Evolutionary conservation across 768 basidiomycete species (phyloP).

Genomic region (Boletus rubropictus): DNA sequence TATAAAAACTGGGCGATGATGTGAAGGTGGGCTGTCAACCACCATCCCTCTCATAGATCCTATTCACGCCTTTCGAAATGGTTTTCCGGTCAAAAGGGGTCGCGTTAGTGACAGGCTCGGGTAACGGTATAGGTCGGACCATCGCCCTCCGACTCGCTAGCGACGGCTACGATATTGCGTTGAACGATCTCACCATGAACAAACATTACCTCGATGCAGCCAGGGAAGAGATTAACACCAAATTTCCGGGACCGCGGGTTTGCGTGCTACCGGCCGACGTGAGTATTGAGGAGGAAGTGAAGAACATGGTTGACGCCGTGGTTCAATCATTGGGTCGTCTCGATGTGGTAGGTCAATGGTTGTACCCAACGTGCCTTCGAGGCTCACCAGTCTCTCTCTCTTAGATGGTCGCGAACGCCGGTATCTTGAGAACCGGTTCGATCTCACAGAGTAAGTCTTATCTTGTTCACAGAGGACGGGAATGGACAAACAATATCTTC

Average conservation of each 20-base stretch:
- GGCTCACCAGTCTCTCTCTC: not conserved
- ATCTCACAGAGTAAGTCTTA: slow-evolving; percentile 7
- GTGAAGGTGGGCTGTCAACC: no score
- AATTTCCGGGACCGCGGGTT: slow-evolving; percentile 7
- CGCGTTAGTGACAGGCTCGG: slow-evolving; percentile 30
- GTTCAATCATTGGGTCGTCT: slow-evolving; percentile 27
- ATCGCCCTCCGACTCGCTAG: slow-evolving; percentile 34
- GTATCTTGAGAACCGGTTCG: slow-evolving; percentile 9
- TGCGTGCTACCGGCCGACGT: slow-evolving; percentile 21
- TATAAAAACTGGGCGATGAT: no score
- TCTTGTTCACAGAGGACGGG: not conserved
- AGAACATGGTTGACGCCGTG: slow-evolving; percentile 24
- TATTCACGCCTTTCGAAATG: not conserved
- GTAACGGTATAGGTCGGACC: slow-evolving; percentile 30
- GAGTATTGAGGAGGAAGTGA: slow-evolving; percentile 27
- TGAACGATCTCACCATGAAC: slow-evolving; percentile 31
- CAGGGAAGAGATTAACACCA: slow-evolving; percentile 12
- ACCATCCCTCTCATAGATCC: no score
- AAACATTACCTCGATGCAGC: slow-evolving; percentile 12
- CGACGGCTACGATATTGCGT: slow-evolving; percentile 33
- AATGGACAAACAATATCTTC: not conserved
- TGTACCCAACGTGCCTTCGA: not conserved
- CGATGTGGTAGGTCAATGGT: slow-evolving; percentile 28
- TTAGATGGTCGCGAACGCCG: slow-evolving; percentile 20
- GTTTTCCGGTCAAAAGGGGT: slow-evolving; percentile 21